A percentile compares a stretch with the other conserved stretches of the same genome.
Evolutionary conservation across 805 yeast genomes (phyloP).

Genomic region (Saccharomycopsis oosterbeekiorum): DNA sequence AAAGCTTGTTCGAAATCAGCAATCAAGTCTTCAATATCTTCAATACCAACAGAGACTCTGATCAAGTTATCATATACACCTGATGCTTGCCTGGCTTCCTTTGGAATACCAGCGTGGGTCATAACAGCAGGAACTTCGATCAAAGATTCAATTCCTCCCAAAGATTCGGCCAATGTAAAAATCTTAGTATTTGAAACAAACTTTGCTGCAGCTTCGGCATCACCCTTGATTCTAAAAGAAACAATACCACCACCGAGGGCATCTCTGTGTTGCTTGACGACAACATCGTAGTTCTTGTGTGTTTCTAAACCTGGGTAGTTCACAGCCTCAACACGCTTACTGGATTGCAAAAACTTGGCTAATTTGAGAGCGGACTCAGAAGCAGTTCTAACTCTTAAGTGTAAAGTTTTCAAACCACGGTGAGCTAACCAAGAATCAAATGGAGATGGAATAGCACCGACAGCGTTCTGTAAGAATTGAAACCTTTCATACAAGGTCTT

Average conservation of each 20-base stretch:
- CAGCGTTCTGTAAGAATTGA: constrained; percentile 76
- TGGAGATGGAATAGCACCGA: constrained; percentile 84
- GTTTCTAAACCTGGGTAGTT: constrained; percentile 76
- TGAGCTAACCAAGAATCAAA: constrained; percentile 91
- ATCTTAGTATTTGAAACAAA: constrained; percentile 66
- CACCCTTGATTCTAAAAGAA: constrained; percentile 78
- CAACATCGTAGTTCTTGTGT: constrained; percentile 55
- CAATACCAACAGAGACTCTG: constrained; percentile 81
- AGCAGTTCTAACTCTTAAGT: constrained; percentile 67
- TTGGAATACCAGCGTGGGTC: constrained; percentile 90
- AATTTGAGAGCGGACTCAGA: constrained; percentile 54
- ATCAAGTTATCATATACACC: constrained; percentile 78
- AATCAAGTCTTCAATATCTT: constrained; percentile 68
- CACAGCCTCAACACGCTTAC: constrained; percentile 50
- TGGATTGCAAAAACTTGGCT: constrained; percentile 48
- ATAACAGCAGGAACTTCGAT: constrained; percentile 83
- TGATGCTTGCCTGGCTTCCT: constrained; percentile 61
- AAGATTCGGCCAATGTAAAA: constrained; percentile 81
- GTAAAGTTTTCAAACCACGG: constrained; percentile 82
- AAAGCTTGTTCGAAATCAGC: constrained; percentile 66
- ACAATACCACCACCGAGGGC: constrained; percentile 89
- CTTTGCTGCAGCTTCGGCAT: constrained; percentile 62
- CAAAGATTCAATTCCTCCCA: constrained; percentile 83
- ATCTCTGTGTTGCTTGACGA: constrained; percentile 66
- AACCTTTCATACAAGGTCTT: constrained; percentile 50